Base-by-base conservation (phyloP, 176 grass and related monocot genomes). In the Lolium perenne region DNA sequence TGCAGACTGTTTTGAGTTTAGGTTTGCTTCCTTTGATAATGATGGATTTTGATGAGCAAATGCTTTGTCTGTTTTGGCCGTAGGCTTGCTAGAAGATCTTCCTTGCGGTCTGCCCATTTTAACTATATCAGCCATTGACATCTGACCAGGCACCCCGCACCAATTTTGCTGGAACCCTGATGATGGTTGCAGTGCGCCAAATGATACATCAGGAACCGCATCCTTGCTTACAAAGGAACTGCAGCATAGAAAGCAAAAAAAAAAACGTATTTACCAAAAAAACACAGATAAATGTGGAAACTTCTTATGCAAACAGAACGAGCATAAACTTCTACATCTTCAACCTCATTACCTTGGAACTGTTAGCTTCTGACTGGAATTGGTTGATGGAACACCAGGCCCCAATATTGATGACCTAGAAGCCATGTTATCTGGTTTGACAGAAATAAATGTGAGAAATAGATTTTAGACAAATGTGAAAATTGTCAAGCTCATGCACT, bases 111-210 rank as follows among this genome's bases (percentile, higher is more conserved):
- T 84, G 6, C 97, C 94, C 97, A 92, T 99, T 92, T 94, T 96
- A 23, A 99, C 97, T 77, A 99, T 84, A 91, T 96, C 94, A 83
- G 92, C 97, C 97, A 99, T 96, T 54, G 97, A 99, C 79, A 94
- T 85, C 66, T 94, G 94, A 79, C 97, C 97, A 17, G 92, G 87
- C 65, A 96, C 87, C 59, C 92, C 97, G 65, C 80, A 82, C 92
- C 94, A 98, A 82, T 76, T 87, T 41, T 89, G 83, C 79, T 94
- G 97, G 79, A 89, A 86, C 77, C 87, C 85, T 69, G 92, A 84
- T 7, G 81, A 87, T 56, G 82, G 73, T 82, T 99, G 97, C 1
- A 55, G 41, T 35, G 88, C 76, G 29, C 83, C 83, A 72, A 78
- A 74, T 69, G 84, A 87, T 77, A 77, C 92, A 88, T 99, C 91